Conservation (phyloP, 805 yeast species). For the Pichia ethanolica region DNA sequence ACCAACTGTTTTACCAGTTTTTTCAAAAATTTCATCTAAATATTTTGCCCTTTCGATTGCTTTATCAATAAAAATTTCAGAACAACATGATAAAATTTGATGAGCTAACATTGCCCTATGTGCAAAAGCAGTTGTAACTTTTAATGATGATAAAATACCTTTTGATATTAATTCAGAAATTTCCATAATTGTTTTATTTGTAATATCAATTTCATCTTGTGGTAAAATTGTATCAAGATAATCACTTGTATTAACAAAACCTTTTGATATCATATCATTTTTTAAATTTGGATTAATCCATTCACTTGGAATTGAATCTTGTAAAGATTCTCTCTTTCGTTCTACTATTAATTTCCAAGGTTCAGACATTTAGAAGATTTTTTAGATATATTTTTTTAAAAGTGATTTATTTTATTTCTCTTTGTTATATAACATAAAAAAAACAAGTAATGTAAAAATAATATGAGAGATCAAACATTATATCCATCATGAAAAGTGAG, state of each 20-base stretch:
- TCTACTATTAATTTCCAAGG: constrained; percentile 10
- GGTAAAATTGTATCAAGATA: constrained; percentile 12
- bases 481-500: too few species aligned
- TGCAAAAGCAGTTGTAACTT: constrained; percentile 48
- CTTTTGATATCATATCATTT: constrained; percentile 26
- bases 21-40: constrained; percentile 43
- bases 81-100: constrained; percentile 38
- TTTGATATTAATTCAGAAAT: neutral
- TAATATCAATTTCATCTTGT: constrained; percentile 8
- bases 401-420: neutral
- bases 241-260: constrained; percentile 34
- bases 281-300: constrained; percentile 35
- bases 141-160: constrained; percentile 34
- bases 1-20: constrained; percentile 45
- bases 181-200: constrained; percentile 1
- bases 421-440: neutral
- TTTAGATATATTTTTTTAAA: neutral
- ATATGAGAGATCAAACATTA: too few species aligned
- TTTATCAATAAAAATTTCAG: constrained; percentile 45
- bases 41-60: constrained; percentile 50
- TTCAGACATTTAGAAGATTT: neutral
- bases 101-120: constrained; percentile 54
- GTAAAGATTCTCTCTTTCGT: constrained; percentile 4
- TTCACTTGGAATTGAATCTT: constrained; percentile 29
- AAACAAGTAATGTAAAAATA: too few species aligned